Percentiles rank a stretch among this genome's conserved stretches.
These are phyloP conservation scores for Malus fusca DNA, from an alignment of 306 rosid genomes.

Conservation along the genomic window DNA sequence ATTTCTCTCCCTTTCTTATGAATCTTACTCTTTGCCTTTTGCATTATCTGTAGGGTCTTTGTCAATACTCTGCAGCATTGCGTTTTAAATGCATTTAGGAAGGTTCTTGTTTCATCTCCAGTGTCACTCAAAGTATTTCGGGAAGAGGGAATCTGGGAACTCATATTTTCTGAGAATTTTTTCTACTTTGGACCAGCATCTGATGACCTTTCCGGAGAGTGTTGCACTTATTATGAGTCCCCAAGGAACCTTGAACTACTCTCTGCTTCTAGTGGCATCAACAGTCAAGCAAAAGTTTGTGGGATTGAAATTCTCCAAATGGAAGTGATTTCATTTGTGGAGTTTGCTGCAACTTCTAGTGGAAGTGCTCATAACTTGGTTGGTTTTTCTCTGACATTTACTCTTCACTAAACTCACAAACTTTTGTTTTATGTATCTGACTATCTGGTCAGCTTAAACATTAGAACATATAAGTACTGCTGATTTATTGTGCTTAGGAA, in stretches of 20 bases:
- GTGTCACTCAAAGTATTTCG: conserved; percentile 53
- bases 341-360: conserved; percentile 65
- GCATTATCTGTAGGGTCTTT: conserved; percentile 55
- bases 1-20: conserved; percentile 13
- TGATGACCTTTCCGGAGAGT: conserved; percentile 39
- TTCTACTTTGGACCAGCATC: conserved; percentile 61
- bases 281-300: conserved; percentile 30
- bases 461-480: background rate
- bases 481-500: background rate
- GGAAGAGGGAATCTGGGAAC: conserved; percentile 89
- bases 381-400: conserved; percentile 17
- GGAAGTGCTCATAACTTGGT: conserved; percentile 71
- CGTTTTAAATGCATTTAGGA: conserved; percentile 58
- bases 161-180: conserved; percentile 80
- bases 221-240: conserved; percentile 23
- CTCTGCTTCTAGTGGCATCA: conserved; percentile 35
- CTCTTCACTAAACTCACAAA: background rate
- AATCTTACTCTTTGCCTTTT: background rate
- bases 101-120: conserved; percentile 64
- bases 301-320: conserved; percentile 62
- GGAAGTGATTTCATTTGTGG: conserved; percentile 77
- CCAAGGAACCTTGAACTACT: conserved; percentile 31
- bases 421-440: conserved; percentile 6
- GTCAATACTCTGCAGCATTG: conserved; percentile 60
- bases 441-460: background rate